Conservation (phyloP, 495 filamentous ascomycete species). For the Cercophora scortea region DNA sequence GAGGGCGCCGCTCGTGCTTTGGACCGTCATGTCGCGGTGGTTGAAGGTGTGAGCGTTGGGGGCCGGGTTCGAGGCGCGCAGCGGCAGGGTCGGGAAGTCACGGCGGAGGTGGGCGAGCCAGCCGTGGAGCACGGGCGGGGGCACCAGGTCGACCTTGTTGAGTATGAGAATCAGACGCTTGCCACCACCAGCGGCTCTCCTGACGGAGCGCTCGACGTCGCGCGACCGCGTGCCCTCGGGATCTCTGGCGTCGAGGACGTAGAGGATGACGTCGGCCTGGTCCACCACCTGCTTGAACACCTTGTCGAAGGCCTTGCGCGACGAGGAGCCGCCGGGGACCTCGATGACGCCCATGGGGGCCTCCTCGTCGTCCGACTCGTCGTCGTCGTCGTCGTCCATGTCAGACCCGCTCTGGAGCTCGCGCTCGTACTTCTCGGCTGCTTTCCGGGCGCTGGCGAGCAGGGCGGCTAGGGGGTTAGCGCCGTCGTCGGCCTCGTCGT, state of each 20-base stretch:
- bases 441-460: conserved; percentile 79
- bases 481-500: conserved; percentile 43
- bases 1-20: conserved; percentile 79
- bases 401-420: conserved; percentile 40
- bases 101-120: conserved; percentile 83
- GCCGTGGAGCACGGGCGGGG: conserved; percentile 66
- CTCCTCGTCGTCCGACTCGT: conserved; percentile 50
- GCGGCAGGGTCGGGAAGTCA: conserved; percentile 87
- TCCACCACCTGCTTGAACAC: conserved; percentile 93
- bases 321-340: conserved; percentile 49
- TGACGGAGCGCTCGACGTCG: conserved; percentile 82
- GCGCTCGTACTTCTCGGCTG: conserved; percentile 71
- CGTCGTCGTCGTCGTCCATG: conserved; percentile 38
- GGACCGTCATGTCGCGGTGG: conserved; percentile 80
- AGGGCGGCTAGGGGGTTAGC: conserved; percentile 89
- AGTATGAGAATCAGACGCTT: conserved; percentile 90
- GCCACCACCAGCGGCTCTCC: conserved; percentile 70
- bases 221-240: conserved; percentile 85
- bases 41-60: conserved; percentile 87
- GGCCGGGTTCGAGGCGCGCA: conserved; percentile 76
- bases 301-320: conserved; percentile 84
- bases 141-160: conserved; percentile 95
- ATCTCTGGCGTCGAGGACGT: conserved; percentile 90
- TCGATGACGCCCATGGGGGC: conserved; percentile 35
- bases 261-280: conserved; percentile 82